Percentiles rank a stretch among this genome's conserved stretches.
These are phyloP conservation scores for Thinopyrum elongatum DNA, from an alignment of 176 grass and related monocot genomes.

Conservation along the genomic window DNA sequence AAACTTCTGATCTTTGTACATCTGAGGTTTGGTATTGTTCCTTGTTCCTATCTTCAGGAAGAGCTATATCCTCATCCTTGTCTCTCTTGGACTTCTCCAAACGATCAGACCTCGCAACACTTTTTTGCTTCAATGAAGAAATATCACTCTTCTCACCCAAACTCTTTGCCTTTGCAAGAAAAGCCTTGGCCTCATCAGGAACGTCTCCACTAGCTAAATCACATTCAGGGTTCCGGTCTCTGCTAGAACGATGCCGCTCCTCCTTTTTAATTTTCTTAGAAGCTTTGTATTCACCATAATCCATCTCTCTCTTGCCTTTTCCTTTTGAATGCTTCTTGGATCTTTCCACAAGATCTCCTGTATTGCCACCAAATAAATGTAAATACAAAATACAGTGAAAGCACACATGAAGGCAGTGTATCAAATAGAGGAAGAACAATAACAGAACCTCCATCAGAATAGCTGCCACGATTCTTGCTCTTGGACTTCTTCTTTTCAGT, in stretches of 20 bases:
- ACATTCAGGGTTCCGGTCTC: conserved; percentile 40
- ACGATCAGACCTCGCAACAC: conserved; percentile 36
- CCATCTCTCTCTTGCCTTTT: conserved; percentile 70
- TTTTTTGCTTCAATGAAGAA: conserved; percentile 55
- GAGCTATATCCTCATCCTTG: conserved; percentile 31
- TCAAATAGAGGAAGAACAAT: conserved; percentile 9
- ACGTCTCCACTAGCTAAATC: conserved; percentile 36
- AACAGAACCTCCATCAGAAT: conserved; percentile 79
- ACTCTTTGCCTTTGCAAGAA: conserved; percentile 46
- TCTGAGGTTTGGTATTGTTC: conserved; percentile 37
- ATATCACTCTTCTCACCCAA: conserved; percentile 46
- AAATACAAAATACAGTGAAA: conserved; percentile 35
- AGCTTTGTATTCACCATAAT: conserved; percentile 63
- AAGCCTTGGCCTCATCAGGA: conserved; percentile 45
- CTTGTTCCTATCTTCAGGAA: conserved; percentile 46
- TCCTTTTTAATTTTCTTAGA: conserved; percentile 83
- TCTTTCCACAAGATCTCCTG: conserved; percentile 66
- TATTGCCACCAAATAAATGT: conserved; percentile 30
- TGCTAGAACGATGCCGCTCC: conserved; percentile 38
- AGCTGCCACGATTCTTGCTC: conserved; percentile 58
- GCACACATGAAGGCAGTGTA: background rate
- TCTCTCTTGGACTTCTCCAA: conserved; percentile 53
- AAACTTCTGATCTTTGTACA: conserved; percentile 48
- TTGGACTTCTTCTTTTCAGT: conserved; percentile 63
- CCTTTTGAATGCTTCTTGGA: conserved; percentile 72